A percentile compares a stretch with the other conserved stretches of the same genome.
Conservation (phyloP, 2,329 filamentous ascomycete species). For the Didymosphaeria variabile region DNA sequence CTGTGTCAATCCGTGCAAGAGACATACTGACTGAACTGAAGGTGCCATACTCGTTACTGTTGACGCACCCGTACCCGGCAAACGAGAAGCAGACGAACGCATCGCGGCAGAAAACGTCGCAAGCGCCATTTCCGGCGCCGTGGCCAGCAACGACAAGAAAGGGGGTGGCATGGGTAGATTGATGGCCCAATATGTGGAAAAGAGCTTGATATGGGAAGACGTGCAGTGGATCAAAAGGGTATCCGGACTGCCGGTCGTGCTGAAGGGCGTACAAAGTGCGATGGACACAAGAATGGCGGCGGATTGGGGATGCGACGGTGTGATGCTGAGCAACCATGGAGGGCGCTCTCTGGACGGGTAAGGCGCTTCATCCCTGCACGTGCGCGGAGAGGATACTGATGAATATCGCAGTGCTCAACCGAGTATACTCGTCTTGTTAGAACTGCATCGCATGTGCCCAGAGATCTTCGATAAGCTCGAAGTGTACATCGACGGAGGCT, state of each 20-base stretch:
- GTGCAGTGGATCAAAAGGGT: conserved; percentile 44
- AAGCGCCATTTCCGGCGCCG: conserved; percentile 61
- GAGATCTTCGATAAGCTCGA: conserved; percentile 68
- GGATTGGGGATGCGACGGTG: conserved; percentile 54
- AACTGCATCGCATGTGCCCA: conserved; percentile 69
- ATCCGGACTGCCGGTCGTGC: conserved; percentile 43
- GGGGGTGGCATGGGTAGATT: conserved; percentile 42
- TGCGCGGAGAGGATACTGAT: neutral
- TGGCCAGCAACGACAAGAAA: conserved; percentile 61
- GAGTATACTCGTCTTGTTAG: conserved; percentile 67
- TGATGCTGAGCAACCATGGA: conserved; percentile 61
- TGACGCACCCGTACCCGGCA: conserved; percentile 35
- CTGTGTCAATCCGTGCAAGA: neutral
- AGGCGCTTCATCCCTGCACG: conserved; percentile 5
- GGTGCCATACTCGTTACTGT: conserved; percentile 35
- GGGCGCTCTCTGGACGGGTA: conserved; percentile 57
- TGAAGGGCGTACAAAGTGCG: conserved; percentile 51
- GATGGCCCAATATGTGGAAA: conserved; percentile 57
- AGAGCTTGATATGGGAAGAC: conserved; percentile 58
- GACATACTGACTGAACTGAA: conserved; percentile 21
- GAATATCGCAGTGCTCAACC: conserved; percentile 53
- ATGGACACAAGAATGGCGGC: conserved; percentile 51
- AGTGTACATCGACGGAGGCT: conserved; percentile 71
- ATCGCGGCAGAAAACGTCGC: conserved; percentile 39
- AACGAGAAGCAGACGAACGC: conserved; percentile 36